Evolutionary conservation across 441 rosid genomes (phyloP), one percentile per base, ranked within the genome.

Genomic region (Biscutella laevigata): DNA sequence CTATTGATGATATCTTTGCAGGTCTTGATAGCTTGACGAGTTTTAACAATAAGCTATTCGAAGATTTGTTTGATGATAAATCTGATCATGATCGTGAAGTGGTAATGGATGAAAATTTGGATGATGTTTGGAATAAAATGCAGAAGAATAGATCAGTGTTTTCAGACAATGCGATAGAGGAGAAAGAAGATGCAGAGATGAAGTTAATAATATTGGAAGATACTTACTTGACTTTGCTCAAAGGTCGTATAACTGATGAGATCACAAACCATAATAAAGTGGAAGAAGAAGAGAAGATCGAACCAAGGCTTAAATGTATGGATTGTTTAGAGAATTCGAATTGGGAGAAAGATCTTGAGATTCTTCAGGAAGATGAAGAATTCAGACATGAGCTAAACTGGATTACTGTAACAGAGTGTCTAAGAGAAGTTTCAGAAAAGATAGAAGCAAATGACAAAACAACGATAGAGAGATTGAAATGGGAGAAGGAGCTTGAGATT

Each of bases 101-200:
- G 11, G 37, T 32, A 12, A 50, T 47, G 24, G 50, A 38, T 6
- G 64, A 70, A 1, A 26, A 53, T 60, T 43, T 64, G 25, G 75
- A 72, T 32, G 83, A 62, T 46, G 64, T 66, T 34, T 71, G 79
- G 78, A 49, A 66, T 65, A 77, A 63, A 15, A 41, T 61, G 67
- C 71, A 71, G 13, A 57, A 68, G 20, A 40, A 27, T 38, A 46
- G 53, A 53, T 22, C 63, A 4, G 63, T 63, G 24, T 5, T 41
- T 53, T 57, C 74, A 26, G 47, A 57, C n/a, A 44, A 40, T 5
- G 59, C 2, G n/a, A 50, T 32, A 59, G 69, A 74, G 44, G 70
- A 73, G 48, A 69, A 66, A 12, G 84, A 81, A 51, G 80, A 70
- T 50, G 37, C 42, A 36, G 48, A 60, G 46, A 53, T 80, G 29